Evolutionary conservation across 352 stramenopile species (phyloP), one percentile per base, ranked within the genome.

Genomic region (Pythium chondricola): DNA sequence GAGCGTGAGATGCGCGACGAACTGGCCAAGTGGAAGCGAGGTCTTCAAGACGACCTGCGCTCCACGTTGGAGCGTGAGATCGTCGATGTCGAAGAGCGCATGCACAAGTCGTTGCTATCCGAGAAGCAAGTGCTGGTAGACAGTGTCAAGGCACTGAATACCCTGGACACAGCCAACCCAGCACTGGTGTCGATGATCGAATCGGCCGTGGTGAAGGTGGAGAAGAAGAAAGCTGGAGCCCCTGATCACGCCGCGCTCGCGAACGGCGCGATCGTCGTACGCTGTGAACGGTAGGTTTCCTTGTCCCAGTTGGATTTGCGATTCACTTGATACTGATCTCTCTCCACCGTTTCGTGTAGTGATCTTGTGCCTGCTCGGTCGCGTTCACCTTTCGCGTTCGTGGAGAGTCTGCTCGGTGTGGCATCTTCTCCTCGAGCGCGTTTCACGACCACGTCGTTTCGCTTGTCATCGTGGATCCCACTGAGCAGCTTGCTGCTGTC

Each of bases 161-260:
- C 65, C 5, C 60, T 82, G 30, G 64, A 86, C 63, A 63, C 61
- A 16, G 77, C 74, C 2, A 67, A 86, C 24, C 77, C 77, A 6
- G 77, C 72, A 13, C 61, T 86, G 18, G 58, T 80, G n/a, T 63
- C 60, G 18, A 61, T 86, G 43, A 76, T 86, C 25, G 71, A 77
- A 31, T 58, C 49, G 13, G 61, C 58, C 6, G 39, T 74, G 7
- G 54, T 55, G 2, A 56, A 63, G 24, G 65, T 56, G 1, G 67
- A 71, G 22, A 48, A 74, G 17, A 77, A 81, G 48, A 81, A 74
- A 51, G 59, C 61, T 3, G 74, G 71, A 0, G 71, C 71, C 16
- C 69, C 83, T 16, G 79, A 90, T 48, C 66, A 83, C 50, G 79
- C 79, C 25, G 69, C 74, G 14, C 61, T 90, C 29, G 71, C 69